Evolutionary conservation across 208 protist genomes (phyloP).

Genomic region (Acanthamoeba royreba): DNA sequence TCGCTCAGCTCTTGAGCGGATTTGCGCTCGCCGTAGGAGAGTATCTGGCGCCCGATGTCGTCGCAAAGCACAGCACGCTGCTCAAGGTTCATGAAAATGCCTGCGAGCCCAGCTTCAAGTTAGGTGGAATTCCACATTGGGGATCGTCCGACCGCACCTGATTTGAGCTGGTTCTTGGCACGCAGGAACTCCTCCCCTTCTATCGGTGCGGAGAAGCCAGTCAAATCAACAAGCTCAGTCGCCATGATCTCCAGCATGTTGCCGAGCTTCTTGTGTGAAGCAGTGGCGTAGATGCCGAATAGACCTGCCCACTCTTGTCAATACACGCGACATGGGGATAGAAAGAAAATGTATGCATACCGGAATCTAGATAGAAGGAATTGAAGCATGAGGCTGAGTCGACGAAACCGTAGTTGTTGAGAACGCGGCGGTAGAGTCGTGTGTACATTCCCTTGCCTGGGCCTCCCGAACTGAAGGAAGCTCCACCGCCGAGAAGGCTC

Average conservation of each 20-base stretch:
- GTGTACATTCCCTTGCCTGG: conserved; percentile 80
- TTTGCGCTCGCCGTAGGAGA: neutral
- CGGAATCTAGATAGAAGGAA: conserved; percentile 58
- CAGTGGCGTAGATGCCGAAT: conserved; percentile 54
- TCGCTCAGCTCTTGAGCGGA: conserved; percentile 9
- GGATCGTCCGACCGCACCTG: no score
- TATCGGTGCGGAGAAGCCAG: neutral
- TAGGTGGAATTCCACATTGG: no score
- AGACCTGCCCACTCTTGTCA: neutral
- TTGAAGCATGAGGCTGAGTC: conserved; percentile 53
- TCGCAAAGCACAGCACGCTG: neutral
- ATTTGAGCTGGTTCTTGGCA: conserved; percentile 68
- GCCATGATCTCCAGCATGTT: conserved; percentile 20
- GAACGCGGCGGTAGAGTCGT: conserved; percentile 66
- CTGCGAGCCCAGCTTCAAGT: no score
- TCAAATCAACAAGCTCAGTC: neutral
- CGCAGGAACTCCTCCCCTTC: conserved; percentile 59
- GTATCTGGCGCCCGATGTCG: neutral
- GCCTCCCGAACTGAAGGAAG: conserved; percentile 64
- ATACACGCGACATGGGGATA: neutral
- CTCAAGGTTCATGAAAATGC: conserved; percentile 33
- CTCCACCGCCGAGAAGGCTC: conserved; percentile 74
- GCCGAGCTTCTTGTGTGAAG: neutral
- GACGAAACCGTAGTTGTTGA: conserved; percentile 62
- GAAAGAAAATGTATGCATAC: no score